Percentiles rank a stretch among this genome's conserved stretches.
These are phyloP conservation scores for Clitopilus hobsonii DNA, from an alignment of 768 basidiomycete species.

Conservation along the genomic window DNA sequence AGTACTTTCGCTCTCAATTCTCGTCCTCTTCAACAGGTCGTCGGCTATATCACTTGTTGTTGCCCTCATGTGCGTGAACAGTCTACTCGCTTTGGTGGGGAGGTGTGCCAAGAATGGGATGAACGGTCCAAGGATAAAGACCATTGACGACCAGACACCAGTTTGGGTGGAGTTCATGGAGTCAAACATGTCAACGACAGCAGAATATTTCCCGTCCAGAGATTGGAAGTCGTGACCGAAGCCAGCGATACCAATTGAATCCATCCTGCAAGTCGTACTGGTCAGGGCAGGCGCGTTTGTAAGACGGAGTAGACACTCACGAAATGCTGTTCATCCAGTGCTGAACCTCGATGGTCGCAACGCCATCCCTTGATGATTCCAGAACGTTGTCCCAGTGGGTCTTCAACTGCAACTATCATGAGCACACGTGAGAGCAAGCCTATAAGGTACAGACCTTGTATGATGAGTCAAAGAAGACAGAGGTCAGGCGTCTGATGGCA, in stretches of 20 bases:
- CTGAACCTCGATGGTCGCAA: conserved; percentile 34
- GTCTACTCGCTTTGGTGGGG: conserved; percentile 28
- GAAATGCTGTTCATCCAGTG: conserved; percentile 21
- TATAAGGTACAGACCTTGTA: conserved; percentile 25
- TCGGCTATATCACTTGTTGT: conserved; percentile 35
- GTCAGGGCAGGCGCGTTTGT: background rate
- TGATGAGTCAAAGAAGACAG: conserved; percentile 31
- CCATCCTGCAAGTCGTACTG: conserved; percentile 25
- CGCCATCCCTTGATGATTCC: conserved; percentile 11
- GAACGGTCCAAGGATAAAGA: conserved; percentile 30
- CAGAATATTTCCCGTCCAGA: conserved; percentile 30
- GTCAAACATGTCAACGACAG: conserved; percentile 24
- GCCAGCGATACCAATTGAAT: conserved; percentile 40
- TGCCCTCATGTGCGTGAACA: conserved; percentile 22
- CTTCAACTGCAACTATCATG: background rate
- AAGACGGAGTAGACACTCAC: background rate
- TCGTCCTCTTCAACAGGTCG: conserved; percentile 28
- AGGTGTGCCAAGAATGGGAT: conserved; percentile 30
- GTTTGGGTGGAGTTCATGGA: conserved; percentile 12
- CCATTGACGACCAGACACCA: conserved; percentile 5
- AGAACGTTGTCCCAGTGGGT: conserved; percentile 11
- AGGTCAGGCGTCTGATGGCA: conserved; percentile 26
- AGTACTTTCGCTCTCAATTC: conserved; percentile 24
- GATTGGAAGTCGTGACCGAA: conserved; percentile 43
- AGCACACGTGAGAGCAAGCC: background rate